Percentiles rank a stretch among this genome's conserved stretches.
phyloP scores from a whole-genome alignment of 768 basidiomycete species.

The Lactarius vividus region DNA sequence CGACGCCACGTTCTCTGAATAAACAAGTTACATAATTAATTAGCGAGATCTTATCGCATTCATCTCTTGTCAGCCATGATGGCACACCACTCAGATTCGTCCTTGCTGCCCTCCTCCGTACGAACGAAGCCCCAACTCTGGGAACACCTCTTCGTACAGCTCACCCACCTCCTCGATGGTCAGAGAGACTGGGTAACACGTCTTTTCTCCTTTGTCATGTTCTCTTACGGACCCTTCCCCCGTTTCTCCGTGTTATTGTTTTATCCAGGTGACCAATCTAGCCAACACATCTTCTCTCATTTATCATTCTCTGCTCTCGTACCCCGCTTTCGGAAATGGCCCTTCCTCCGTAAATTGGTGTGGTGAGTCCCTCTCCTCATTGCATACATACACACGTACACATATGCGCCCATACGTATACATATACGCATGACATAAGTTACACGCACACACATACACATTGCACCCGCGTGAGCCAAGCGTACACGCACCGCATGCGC shows the following conservation, averaged over 20 bases:
- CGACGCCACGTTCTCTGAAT: neutral
- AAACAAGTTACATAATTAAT: constrained; percentile 20
- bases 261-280: constrained; percentile 72
- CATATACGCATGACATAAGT: neutral
- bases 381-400: neutral
- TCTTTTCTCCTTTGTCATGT: neutral
- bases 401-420: neutral
- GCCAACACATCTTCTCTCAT: constrained; percentile 81
- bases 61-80: constrained; percentile 22
- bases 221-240: constrained; percentile 13
- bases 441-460: neutral
- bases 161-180: constrained; percentile 58
- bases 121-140: constrained; percentile 77
- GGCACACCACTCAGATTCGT: constrained; percentile 86
- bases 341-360: constrained; percentile 87
- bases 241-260: constrained; percentile 3
- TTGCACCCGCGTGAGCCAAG: neutral
- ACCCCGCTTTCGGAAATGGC: constrained; percentile 60
- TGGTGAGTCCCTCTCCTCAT: constrained; percentile 53
- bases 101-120: constrained; percentile 66
- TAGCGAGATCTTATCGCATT: constrained; percentile 24
- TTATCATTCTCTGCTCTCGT: constrained; percentile 73
- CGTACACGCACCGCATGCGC: neutral
- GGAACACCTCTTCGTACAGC: constrained; percentile 65
- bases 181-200: constrained; percentile 71